A percentile compares a stretch with the other conserved stretches of the same genome.
phyloP scores from a whole-genome alignment of 1,139 yeast genomes.

The Pneumocystis jirovecii region DNA sequence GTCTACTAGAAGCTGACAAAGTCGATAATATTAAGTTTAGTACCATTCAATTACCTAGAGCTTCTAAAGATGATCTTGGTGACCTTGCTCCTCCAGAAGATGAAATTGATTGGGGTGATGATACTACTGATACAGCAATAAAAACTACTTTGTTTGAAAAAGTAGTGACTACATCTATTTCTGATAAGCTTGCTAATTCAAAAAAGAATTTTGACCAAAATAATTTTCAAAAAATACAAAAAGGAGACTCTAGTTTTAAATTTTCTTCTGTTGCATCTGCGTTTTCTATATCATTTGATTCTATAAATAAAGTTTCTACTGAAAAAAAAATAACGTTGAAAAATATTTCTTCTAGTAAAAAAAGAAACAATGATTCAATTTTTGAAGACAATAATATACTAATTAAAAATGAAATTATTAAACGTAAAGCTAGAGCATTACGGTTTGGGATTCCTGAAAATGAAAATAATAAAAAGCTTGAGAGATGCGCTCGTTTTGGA shows the following conservation, averaged over 20 bases:
- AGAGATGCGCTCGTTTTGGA: not conserved
- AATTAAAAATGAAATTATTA: not conserved
- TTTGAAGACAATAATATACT: not conserved
- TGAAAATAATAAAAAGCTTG: not conserved
- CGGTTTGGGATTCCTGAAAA: not conserved
- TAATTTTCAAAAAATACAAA: not conserved
- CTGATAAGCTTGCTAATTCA: not conserved
- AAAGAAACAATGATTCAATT: not conserved
- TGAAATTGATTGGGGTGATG: constrained; percentile 9
- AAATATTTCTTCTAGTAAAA: not conserved
- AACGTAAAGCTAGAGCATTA: not conserved
- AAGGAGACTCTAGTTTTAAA: not conserved
- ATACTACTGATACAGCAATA: not conserved
- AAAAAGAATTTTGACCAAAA: not conserved
- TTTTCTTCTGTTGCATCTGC: not conserved
- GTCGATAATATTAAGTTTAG: not conserved
- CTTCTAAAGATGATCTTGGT: constrained; percentile 2
- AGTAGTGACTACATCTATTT: not conserved
- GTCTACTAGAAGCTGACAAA: constrained; percentile 6
- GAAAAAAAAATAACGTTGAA: not conserved
- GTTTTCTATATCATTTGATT: not conserved
- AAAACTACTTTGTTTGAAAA: constrained; percentile 1
- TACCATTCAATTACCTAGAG: not conserved
- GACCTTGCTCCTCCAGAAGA: constrained; percentile 9
- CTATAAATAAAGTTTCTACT: not conserved